Evolutionary conservation across 179 eudicot species (phyloP), one percentile per base, ranked within the genome.

Genomic region (Kewa caespitosa): DNA sequence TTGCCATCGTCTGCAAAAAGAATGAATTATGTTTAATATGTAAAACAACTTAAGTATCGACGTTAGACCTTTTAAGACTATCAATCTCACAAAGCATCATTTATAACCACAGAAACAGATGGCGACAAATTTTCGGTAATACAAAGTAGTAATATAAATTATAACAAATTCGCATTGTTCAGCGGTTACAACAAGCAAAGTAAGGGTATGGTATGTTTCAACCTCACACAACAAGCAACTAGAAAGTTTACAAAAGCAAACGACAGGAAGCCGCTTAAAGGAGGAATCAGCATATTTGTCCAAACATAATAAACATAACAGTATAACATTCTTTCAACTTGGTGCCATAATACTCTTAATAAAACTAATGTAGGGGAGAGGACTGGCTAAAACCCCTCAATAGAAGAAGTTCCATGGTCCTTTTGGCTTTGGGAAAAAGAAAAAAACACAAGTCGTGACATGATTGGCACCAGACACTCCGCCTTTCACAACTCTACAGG

Each of bases 1-100:
- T 92, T 30, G 85, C 91, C 97, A 90, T 92, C 28, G 88, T 86
- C 98, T 94, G 86, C 76, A 77, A 48, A 70, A 22, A 27, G 23
- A 42, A 79, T 31, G 65, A 77, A 65, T 69, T 22, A 6, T 67
- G 57, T 31, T 38, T 54, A 34, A 67, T 41, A 69, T 82, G 76
- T 50, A 61, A 73, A 59, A 37, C 31, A 70, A 17, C 25, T 14
- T 27, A 5, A 34, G 23, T 12, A 67, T 34, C 41, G 30, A 33
- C 36, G 46, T 25, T 6, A 59, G 11, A 42, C 31, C 55, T 60
- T 52, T 14, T 34, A 13, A 31, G 42, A 41, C 34, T n/a, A 9
- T 33, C 48, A 27, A 42, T 30, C 28, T 68, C 8, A 43, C n/a
- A 68, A 25, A 11, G 7, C 12, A 41, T 25, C 14, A 41, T 32